Conservation (phyloP, 352 stramenopile species). For the Pythium chondricola region DNA sequence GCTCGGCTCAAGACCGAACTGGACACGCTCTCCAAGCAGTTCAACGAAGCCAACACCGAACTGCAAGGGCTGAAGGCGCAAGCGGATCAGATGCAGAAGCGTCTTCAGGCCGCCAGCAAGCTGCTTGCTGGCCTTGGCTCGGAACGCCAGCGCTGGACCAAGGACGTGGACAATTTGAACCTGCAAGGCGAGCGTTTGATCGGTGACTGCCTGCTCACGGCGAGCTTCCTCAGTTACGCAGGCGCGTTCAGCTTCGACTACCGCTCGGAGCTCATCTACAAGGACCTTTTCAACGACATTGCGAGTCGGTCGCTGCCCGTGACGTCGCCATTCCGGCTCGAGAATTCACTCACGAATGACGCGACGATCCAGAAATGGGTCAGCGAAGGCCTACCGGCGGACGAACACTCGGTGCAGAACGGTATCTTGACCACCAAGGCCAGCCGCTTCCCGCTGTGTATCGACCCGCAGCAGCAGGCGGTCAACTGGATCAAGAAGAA, state of each 20-base stretch:
- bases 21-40: slow-evolving; percentile 88
- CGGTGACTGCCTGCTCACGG: slow-evolving; percentile 87
- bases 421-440: slow-evolving; percentile 93
- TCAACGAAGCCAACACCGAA: slow-evolving; percentile 89
- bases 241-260: slow-evolving; percentile 91
- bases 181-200: slow-evolving; percentile 82
- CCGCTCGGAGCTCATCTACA: slow-evolving; percentile 83
- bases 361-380: slow-evolving; percentile 93
- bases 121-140: slow-evolving; percentile 89
- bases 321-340: slow-evolving; percentile 84
- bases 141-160: slow-evolving; percentile 90
- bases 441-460: slow-evolving; percentile 92
- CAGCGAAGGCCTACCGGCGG: slow-evolving; percentile 88
- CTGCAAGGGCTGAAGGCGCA: slow-evolving; percentile 89
- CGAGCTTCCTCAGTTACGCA: slow-evolving; percentile 88
- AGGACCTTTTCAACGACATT: slow-evolving; percentile 87
- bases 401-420: slow-evolving; percentile 95
- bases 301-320: slow-evolving; percentile 65
- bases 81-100: slow-evolving; percentile 94
- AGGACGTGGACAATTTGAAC: slow-evolving; percentile 86
- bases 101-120: slow-evolving; percentile 88
- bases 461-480: slow-evolving; percentile 94
- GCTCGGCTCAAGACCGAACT: slow-evolving; percentile 82
- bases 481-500: slow-evolving; percentile 96
- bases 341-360: slow-evolving; percentile 90